phyloP scores from a whole-genome alignment of 208 protist species.

The Trypanosoma lewisi region DNA sequence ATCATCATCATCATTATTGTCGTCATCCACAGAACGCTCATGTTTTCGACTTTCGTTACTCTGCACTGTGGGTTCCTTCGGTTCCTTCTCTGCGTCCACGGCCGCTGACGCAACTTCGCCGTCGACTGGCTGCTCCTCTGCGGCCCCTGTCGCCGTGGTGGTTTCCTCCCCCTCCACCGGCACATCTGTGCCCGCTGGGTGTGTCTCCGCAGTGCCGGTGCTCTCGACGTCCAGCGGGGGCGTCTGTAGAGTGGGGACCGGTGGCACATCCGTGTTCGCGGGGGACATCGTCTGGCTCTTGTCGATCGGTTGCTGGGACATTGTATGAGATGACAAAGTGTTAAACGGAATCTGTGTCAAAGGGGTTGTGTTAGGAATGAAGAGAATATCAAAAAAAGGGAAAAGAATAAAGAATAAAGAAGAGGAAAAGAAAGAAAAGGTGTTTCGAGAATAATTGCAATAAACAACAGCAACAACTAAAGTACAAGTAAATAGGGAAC shows the following conservation, averaged over 20 bases:
- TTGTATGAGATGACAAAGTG: neutral
- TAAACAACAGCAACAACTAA: conserved; percentile 4
- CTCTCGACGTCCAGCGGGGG: neutral
- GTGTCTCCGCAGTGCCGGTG: neutral
- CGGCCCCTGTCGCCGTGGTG: neutral
- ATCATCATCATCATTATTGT: neutral
- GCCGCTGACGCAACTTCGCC: no score
- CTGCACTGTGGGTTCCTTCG: neutral
- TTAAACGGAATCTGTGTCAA: neutral
- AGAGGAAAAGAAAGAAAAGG: conserved; percentile 15
- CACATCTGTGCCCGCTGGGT: neutral
- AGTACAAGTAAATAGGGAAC: conserved; percentile 2
- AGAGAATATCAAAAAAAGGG: conserved; percentile 13
- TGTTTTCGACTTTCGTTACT: neutral
- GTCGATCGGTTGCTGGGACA: conserved; percentile 1
- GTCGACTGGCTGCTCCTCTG: neutral
- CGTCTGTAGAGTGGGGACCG: neutral
- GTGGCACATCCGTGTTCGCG: neutral
- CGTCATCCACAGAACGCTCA: neutral
- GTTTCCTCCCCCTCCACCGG: neutral
- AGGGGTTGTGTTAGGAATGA: neutral
- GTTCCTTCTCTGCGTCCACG: neutral
- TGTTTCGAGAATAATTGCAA: no score
- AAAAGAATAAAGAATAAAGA: conserved; percentile 4
- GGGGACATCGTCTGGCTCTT: neutral